Evolutionary conservation across 164 flowering plant genomes (phyloP).

Genomic region (Macadamia tetraphylla): DNA sequence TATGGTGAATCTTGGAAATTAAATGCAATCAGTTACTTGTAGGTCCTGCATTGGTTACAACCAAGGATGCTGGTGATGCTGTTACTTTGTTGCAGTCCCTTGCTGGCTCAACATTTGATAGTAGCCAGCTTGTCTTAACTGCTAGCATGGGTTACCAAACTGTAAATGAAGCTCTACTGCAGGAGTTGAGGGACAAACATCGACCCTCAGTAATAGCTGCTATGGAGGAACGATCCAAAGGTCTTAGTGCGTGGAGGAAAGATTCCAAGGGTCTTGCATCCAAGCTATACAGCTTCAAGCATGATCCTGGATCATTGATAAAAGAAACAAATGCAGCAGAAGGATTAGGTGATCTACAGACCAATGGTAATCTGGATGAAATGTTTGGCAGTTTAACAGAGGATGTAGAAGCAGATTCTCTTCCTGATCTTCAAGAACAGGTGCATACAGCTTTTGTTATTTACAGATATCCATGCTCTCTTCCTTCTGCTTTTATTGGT

Average conservation of each 20-base stretch:
- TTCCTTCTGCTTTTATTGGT: too few species aligned
- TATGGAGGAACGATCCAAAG: constrained; percentile 79
- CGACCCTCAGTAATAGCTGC: constrained; percentile 61
- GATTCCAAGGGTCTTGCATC: constrained; percentile 80
- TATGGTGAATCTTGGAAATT: not conserved
- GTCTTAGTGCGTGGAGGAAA: constrained; percentile 47
- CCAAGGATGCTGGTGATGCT: constrained; percentile 99
- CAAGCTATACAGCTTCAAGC: constrained; percentile 72
- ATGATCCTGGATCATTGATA: constrained; percentile 53
- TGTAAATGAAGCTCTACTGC: constrained; percentile 66
- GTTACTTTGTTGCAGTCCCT: constrained; percentile 90
- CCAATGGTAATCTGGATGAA: constrained; percentile 39
- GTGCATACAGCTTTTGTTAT: constrained; percentile 22
- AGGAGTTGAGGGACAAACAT: constrained; percentile 70
- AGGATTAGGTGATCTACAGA: constrained; percentile 22
- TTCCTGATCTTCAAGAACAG: constrained; percentile 83
- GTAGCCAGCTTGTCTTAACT: constrained; percentile 96
- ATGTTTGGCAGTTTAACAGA: constrained; percentile 30
- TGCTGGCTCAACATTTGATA: constrained; percentile 96
- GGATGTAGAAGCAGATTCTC: constrained; percentile 45
- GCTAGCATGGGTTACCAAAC: constrained; percentile 96
- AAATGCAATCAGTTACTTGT: constrained; percentile 7
- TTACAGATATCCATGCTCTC: not conserved
- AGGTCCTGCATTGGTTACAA: constrained; percentile 97
- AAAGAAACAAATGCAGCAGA: constrained; percentile 32